These are phyloP conservation scores for Cucurbita argyrosperma DNA, from an alignment of 306 rosid genomes.

Conservation along the genomic window DNA sequence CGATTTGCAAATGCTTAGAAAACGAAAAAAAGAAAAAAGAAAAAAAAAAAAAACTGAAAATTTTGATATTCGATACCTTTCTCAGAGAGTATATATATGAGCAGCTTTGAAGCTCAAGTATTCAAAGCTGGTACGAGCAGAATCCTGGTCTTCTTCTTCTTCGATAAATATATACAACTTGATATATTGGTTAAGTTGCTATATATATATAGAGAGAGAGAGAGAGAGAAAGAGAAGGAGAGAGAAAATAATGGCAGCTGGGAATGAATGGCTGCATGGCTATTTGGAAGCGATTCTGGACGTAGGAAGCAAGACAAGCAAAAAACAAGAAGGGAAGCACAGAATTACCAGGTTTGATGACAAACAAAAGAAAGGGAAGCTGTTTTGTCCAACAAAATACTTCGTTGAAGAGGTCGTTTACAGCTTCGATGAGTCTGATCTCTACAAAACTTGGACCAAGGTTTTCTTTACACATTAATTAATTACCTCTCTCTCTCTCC, in stretches of 20 bases:
- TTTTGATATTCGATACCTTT: neutral
- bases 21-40: neutral
- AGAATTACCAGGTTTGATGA: conserved; percentile 23
- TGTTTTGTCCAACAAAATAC: conserved; percentile 57
- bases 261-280: conserved; percentile 65
- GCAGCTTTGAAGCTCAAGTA: neutral
- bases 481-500: neutral
- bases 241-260: conserved; percentile 17
- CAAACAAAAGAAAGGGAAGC: conserved; percentile 21
- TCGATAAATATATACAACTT: neutral
- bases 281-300: conserved; percentile 75
- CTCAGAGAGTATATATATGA: neutral
- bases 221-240: neutral
- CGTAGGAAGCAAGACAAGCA: conserved; percentile 31
- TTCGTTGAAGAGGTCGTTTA: conserved; percentile 61
- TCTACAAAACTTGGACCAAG: conserved; percentile 80
- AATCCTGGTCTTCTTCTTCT: neutral
- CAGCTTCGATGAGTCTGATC: conserved; percentile 59
- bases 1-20: neutral
- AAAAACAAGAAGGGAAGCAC: conserved; percentile 19
- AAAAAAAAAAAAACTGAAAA: no score
- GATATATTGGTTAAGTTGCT: no score
- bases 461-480: conserved; percentile 9
- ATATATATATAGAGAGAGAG: neutral
- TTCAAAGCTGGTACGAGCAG: neutral